Evolutionary conservation across 23 red algal species (phyloP), one percentile per base, ranked within the genome.

Genomic region (Pyropia yezoensis): DNA sequence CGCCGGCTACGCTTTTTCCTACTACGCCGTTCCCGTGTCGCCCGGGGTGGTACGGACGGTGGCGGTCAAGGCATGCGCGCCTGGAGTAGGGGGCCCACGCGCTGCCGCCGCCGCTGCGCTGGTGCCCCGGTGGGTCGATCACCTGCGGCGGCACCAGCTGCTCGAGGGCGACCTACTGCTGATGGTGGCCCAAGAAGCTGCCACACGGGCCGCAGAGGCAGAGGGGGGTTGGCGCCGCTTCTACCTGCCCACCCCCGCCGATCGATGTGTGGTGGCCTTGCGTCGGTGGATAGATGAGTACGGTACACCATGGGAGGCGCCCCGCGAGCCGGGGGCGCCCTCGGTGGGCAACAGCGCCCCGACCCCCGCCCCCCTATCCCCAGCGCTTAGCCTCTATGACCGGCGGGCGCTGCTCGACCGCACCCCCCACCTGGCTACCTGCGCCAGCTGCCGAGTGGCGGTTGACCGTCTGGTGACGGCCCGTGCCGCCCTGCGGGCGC

Each of bases 21-120:
- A 83, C 26, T 83, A 73, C 63, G 78, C 78, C 13, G 78, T 83
- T 17, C 78, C 78, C 21, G 23, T 83, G 8, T 18, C 33, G 2
- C 27, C 30, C 5, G 65, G 51, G 0, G 9, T 71, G 8, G 63
- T 70, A 19, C 78, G 67, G 22, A 83, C 78, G 4, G 61, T 83
- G 63, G 78, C 65, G 24, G 23, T 83, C 14, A 58, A 50, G 52
- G 67, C 49, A 1, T 6, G 6, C 6, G 39, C 39, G 11, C 6
- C 39, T 0, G 39, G 39, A 8, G 39, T 47, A 8, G 39, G 39
- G 39, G 39, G 39, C 1, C 39, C 11, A 0, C 39, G 39, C 39
- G 54, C 65, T 2, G 28, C 67, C 25, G 49, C 28, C 65, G 49
- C 65, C 27, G 63, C 62, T 0, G 34, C 56, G 52, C 24, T 71